A percentile compares a stretch with the other conserved stretches of the same genome.
These are phyloP conservation scores for Mucor saturninus DNA, from an alignment of 371 early-diverging fungal species.

Conservation along the genomic window DNA sequence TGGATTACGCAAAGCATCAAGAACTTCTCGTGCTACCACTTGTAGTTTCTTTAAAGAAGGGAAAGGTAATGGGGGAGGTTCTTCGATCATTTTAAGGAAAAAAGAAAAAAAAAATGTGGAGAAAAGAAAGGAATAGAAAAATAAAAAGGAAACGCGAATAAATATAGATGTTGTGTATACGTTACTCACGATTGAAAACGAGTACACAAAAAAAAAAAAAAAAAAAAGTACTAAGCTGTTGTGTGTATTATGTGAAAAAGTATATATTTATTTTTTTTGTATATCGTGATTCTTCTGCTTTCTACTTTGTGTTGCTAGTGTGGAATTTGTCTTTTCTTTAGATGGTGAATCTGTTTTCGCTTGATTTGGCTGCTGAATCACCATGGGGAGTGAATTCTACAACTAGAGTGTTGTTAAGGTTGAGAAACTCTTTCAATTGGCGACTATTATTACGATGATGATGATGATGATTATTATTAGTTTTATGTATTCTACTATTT, in stretches of 20 bases:
- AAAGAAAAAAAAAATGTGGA: conserved; percentile 7
- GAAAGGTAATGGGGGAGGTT: conserved; percentile 21
- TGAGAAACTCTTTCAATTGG: conserved; percentile 58
- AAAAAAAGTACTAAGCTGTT: background rate
- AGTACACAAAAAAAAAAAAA: background rate
- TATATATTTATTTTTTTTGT: conserved; percentile 3
- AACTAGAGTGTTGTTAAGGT: conserved; percentile 15
- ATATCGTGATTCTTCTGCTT: background rate
- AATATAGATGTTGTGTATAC: no score
- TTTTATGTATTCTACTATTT: conserved; percentile 10
- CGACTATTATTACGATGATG: conserved; percentile 32
- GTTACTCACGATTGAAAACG: no score
- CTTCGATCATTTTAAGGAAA: conserved; percentile 18
- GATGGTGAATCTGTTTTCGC: conserved; percentile 31
- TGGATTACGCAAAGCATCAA: conserved; percentile 17
- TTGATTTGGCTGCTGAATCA: conserved; percentile 31
- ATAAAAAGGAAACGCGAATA: background rate
- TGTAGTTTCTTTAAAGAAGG: conserved; percentile 28
- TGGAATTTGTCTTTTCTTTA: conserved; percentile 8
- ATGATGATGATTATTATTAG: background rate
- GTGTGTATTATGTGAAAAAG: background rate
- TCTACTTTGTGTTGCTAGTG: background rate
- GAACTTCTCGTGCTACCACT: conserved; percentile 10
- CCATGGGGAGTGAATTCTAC: conserved; percentile 42
- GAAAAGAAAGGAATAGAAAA: conserved; percentile 9